These are phyloP conservation scores for Primulina tabacum DNA, from an alignment of 257 asterid genomes.

Conservation along the genomic window DNA sequence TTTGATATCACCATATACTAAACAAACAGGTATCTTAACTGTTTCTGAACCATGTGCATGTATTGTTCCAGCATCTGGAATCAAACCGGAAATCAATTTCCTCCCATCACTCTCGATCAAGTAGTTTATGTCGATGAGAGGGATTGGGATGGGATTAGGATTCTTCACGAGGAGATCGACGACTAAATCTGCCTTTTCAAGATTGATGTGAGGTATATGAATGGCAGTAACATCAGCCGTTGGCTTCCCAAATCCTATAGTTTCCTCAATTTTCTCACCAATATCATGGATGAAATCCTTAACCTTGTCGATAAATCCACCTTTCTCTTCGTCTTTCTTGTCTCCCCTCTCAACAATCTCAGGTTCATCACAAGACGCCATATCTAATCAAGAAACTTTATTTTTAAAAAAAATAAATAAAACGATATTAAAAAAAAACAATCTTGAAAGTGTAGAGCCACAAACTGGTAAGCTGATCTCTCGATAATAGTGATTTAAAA, in stretches of 20 bases:
- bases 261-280: slow-evolving; percentile 91
- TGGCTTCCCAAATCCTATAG: slow-evolving; percentile 88
- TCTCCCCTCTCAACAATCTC: not conserved
- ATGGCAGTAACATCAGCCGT: slow-evolving; percentile 81
- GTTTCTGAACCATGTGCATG: slow-evolving; percentile 89
- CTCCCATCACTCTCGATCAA: slow-evolving; percentile 82
- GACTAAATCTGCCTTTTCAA: slow-evolving; percentile 73
- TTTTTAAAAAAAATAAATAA: no score
- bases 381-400: not conserved
- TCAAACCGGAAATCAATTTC: slow-evolving; percentile 79
- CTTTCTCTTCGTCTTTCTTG: not conserved
- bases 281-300: slow-evolving; percentile 34
- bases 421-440: no score
- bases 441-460: not conserved
- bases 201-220: slow-evolving; percentile 72
- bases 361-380: not conserved
- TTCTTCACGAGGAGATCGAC: slow-evolving; percentile 70
- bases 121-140: slow-evolving; percentile 85
- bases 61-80: slow-evolving; percentile 93
- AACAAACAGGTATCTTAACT: slow-evolving; percentile 60
- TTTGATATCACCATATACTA: slow-evolving; percentile 74
- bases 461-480: not conserved
- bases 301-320: not conserved
- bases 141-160: slow-evolving; percentile 88
- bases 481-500: not conserved